Conservation (phyloP, 2,329 filamentous ascomycete genomes). For the Catunica adiposa region DNA sequence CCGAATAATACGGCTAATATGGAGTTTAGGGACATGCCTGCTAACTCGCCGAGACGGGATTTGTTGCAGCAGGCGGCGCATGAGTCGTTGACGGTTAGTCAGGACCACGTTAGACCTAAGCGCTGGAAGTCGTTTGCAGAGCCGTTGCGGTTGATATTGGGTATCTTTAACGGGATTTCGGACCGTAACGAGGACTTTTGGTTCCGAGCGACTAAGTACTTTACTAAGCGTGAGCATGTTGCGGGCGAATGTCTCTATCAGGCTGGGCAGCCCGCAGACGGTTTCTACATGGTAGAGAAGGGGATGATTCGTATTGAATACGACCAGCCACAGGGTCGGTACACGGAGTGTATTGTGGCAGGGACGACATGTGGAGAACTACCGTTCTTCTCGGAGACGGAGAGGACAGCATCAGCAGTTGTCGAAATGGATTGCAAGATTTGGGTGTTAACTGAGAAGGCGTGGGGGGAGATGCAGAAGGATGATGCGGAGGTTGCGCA, state of each 20-base stretch:
- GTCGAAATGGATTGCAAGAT: constrained; percentile 68
- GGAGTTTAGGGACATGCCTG: constrained; percentile 23
- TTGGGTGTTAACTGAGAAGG: constrained; percentile 60
- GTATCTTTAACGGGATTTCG: constrained; percentile 85
- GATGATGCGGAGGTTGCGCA: constrained; percentile 61
- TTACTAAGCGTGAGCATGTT: constrained; percentile 48
- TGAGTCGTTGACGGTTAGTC: constrained; percentile 32
- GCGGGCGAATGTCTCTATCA: constrained; percentile 61
- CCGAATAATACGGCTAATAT: constrained; percentile 17
- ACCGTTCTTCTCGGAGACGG: constrained; percentile 87
- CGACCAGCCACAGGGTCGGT: constrained; percentile 70
- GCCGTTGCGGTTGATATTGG: constrained; percentile 77
- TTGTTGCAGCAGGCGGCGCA: constrained; percentile 66
- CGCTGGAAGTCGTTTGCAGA: constrained; percentile 81
- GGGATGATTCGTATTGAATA: constrained; percentile 87
- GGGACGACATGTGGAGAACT: constrained; percentile 92
- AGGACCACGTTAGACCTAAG: constrained; percentile 43
- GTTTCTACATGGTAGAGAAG: constrained; percentile 79
- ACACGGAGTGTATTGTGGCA: constrained; percentile 82
- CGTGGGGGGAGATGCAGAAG: constrained; percentile 57
- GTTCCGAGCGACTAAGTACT: constrained; percentile 66
- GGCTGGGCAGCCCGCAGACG: constrained; percentile 58
- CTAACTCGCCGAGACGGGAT: constrained; percentile 65
- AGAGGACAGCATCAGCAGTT: constrained; percentile 68
- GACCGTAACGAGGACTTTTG: constrained; percentile 87